phyloP scores from a whole-genome alignment of 441 rosid species.

The Eruca vesicaria region DNA sequence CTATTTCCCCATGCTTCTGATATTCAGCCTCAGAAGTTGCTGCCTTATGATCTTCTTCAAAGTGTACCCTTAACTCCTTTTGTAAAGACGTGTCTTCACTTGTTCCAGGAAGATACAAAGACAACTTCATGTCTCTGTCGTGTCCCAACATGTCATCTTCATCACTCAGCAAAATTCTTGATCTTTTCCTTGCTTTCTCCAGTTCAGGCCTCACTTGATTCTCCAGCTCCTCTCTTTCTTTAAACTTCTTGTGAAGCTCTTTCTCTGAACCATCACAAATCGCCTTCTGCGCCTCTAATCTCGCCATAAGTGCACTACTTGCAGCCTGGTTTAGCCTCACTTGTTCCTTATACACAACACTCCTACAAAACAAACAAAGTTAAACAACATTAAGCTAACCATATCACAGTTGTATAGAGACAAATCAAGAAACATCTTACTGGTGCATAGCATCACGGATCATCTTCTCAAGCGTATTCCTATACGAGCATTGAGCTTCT shows the following conservation, averaged over 20 bases:
- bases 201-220: slow-evolving; percentile 65
- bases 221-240: slow-evolving; percentile 76
- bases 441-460: slow-evolving; percentile 98
- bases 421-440: slow-evolving; percentile 44
- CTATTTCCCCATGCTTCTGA: slow-evolving; percentile 39
- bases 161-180: slow-evolving; percentile 41
- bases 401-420: not conserved
- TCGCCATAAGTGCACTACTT: slow-evolving; percentile 72
- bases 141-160: slow-evolving; percentile 51
- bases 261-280: slow-evolving; percentile 81
- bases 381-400: not conserved
- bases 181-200: slow-evolving; percentile 83
- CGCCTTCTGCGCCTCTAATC: slow-evolving; percentile 89
- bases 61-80: slow-evolving; percentile 64
- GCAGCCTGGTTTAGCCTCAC: slow-evolving; percentile 91
- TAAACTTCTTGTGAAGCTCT: slow-evolving; percentile 81
- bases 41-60: slow-evolving; percentile 64
- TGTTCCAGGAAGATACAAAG: slow-evolving; percentile 67
- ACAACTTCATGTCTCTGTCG: slow-evolving; percentile 44
- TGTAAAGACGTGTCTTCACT: slow-evolving; percentile 47
- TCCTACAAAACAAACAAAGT: slow-evolving; percentile 45
- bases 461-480: slow-evolving; percentile 88
- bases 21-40: slow-evolving; percentile 44
- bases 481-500: slow-evolving; percentile 90
- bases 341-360: slow-evolving; percentile 89